A percentile compares a stretch with the other conserved stretches of the same genome.
Conservation (phyloP, 2,329 filamentous ascomycete species). For the Kalmusia sp. region DNA sequence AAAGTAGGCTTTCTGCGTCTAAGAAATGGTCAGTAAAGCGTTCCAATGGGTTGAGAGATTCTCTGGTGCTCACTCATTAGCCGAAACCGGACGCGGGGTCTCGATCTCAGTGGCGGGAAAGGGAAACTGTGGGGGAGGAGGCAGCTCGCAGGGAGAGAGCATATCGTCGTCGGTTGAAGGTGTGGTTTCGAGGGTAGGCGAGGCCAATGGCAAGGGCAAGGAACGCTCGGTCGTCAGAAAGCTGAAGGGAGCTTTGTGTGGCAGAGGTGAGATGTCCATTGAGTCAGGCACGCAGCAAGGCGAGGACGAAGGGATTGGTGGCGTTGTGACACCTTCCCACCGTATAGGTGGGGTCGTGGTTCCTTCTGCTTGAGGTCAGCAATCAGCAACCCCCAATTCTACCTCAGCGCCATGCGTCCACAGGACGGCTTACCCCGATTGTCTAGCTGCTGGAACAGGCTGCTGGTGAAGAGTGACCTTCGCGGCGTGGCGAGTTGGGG, state of each 20-base stretch:
- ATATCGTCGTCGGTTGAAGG: constrained; percentile 53
- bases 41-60: constrained; percentile 9
- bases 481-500: constrained; percentile 84
- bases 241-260: constrained; percentile 76
- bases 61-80: constrained; percentile 49
- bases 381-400: constrained; percentile 36
- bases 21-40: constrained; percentile 26
- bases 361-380: constrained; percentile 42
- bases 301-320: constrained; percentile 84
- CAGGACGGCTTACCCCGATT: constrained; percentile 62
- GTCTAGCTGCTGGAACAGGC: constrained; percentile 67
- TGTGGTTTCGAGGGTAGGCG: constrained; percentile 65
- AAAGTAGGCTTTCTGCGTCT: constrained; percentile 55
- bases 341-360: constrained; percentile 54
- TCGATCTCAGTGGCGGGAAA: constrained; percentile 36
- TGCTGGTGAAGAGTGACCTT: constrained; percentile 81
- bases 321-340: constrained; percentile 78
- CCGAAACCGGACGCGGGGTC: constrained; percentile 42
- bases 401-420: constrained; percentile 15
- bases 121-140: constrained; percentile 31
- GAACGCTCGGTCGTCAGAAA: constrained; percentile 64
- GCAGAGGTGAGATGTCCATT: constrained; percentile 94
- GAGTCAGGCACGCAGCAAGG: constrained; percentile 74
- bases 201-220: constrained; percentile 74
- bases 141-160: constrained; percentile 45